Evolutionary conservation across 352 stramenopile genomes (phyloP).

Genomic region (Globisporangium megalacanthum): DNA sequence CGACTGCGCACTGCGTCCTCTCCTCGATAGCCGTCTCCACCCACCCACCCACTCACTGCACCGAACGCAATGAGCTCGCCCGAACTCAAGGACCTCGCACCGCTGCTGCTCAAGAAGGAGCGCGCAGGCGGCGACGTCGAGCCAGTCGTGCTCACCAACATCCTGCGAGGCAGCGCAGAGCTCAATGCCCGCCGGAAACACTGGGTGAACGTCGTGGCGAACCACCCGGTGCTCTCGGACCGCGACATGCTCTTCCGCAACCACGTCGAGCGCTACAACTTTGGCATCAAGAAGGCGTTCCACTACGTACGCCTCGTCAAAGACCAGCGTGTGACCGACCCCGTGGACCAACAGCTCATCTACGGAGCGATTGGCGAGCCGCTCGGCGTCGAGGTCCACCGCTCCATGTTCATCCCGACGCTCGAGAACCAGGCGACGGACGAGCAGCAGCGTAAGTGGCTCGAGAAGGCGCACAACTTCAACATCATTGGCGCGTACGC

Average conservation of each 20-base stretch:
- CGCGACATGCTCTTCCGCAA: conserved; percentile 46
- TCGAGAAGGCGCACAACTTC: conserved; percentile 9
- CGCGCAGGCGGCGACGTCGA: conserved; percentile 42
- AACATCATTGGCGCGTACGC: conserved; percentile 52
- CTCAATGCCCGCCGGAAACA: conserved; percentile 40
- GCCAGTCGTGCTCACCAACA: conserved; percentile 22
- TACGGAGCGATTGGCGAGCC: conserved; percentile 42
- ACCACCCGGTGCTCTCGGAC: conserved; percentile 41
- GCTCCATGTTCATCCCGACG: conserved; percentile 60
- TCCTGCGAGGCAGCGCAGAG: conserved; percentile 25
- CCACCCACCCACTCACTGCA: no score
- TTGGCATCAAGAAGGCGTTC: conserved; percentile 29
- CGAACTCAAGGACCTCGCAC: conserved; percentile 56
- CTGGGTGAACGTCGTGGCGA: conserved; percentile 11
- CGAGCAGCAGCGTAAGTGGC: conserved; percentile 60
- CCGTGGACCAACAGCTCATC: conserved; percentile 27
- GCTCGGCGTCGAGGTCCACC: conserved; percentile 46
- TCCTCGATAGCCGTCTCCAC: no score
- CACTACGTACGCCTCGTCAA: conserved; percentile 31
- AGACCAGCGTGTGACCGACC: conserved; percentile 24
- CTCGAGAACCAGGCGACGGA: conserved; percentile 61
- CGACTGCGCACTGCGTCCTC: no score
- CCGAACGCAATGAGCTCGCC: no score
- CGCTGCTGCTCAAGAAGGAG: conserved; percentile 53
- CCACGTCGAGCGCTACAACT: conserved; percentile 31